Evolutionary conservation across 805 yeast species (phyloP).

Genomic region (Saccharomycopsis sp.): DNA sequence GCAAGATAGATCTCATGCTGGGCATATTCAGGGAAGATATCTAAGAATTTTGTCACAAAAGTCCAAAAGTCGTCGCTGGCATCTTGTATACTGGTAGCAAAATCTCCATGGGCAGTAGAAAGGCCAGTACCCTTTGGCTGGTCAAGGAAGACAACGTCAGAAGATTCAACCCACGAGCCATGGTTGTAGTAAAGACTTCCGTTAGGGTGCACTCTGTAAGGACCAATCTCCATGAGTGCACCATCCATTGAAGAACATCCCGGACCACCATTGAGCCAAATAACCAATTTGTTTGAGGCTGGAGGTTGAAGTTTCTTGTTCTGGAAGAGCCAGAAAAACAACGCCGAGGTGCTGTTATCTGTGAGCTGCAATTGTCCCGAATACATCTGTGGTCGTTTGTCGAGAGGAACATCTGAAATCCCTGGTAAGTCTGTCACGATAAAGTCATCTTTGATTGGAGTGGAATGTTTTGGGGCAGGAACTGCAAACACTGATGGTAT

Average conservation of each 20-base stretch:
- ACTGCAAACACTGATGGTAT: background rate
- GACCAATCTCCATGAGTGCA: constrained; percentile 73
- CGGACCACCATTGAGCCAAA: constrained; percentile 86
- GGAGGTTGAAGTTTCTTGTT: constrained; percentile 26
- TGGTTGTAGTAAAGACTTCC: constrained; percentile 37
- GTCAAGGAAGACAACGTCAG: constrained; percentile 64
- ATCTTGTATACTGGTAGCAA: constrained; percentile 14
- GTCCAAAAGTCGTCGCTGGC: constrained; percentile 38
- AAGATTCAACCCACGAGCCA: constrained; percentile 63
- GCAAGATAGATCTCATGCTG: constrained; percentile 54
- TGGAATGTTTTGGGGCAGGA: background rate
- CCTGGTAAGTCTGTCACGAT: constrained; percentile 7
- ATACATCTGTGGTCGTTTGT: constrained; percentile 11
- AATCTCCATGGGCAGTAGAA: constrained; percentile 42
- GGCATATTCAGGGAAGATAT: constrained; percentile 52
- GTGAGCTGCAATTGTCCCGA: constrained; percentile 12
- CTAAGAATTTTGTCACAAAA: constrained; percentile 50
- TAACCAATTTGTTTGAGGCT: constrained; percentile 36
- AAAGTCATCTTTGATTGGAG: background rate
- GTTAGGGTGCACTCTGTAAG: constrained; percentile 44
- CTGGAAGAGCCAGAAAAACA: constrained; percentile 63
- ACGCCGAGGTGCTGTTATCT: constrained; percentile 2
- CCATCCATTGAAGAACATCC: constrained; percentile 88
- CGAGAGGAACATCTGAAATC: background rate
- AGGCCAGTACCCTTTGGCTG: constrained; percentile 80